phyloP scores from a whole-genome alignment of 1,139 yeast genomes.

The Trichomonascaceae sp. region DNA sequence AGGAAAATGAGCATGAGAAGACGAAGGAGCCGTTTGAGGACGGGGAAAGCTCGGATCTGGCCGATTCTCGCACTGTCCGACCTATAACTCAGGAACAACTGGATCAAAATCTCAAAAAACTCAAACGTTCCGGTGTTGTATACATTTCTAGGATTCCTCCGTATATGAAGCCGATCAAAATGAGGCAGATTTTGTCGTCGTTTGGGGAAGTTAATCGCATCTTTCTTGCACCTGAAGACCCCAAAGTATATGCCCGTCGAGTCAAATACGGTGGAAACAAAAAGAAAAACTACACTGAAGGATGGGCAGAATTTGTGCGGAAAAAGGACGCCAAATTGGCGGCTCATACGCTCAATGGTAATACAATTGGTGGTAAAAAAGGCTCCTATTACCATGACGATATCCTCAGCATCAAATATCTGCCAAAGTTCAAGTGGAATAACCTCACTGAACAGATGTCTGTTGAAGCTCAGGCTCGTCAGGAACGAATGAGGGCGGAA shows the following conservation, averaged over 20 bases:
- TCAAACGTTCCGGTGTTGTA: slow-evolving; percentile 80
- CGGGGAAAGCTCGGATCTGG: neutral
- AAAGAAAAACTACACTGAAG: slow-evolving; percentile 82
- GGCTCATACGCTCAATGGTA: slow-evolving; percentile 80
- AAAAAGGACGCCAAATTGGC: slow-evolving; percentile 87
- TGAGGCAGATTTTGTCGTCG: slow-evolving; percentile 69
- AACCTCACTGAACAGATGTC: slow-evolving; percentile 93
- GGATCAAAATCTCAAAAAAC: slow-evolving; percentile 33
- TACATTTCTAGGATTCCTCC: slow-evolving; percentile 91
- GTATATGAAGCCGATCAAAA: slow-evolving; percentile 90
- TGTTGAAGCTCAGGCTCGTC: slow-evolving; percentile 81
- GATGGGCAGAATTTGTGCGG: slow-evolving; percentile 90
- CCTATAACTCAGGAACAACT: slow-evolving; percentile 29
- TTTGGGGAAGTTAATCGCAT: slow-evolving; percentile 86
- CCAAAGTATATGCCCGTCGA: slow-evolving; percentile 55
- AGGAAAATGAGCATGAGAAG: neutral
- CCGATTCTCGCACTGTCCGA: slow-evolving; percentile 17
- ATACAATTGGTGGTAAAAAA: slow-evolving; percentile 86
- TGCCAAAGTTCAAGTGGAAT: slow-evolving; percentile 91
- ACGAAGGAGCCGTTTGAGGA: neutral
- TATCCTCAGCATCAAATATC: slow-evolving; percentile 79
- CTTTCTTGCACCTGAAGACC: slow-evolving; percentile 82
- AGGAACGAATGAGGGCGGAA: slow-evolving; percentile 80
- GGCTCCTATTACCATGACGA: slow-evolving; percentile 93
- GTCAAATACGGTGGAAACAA: slow-evolving; percentile 92